Conservation (phyloP, 805 yeast species). For the Candida coleopterorum region DNA sequence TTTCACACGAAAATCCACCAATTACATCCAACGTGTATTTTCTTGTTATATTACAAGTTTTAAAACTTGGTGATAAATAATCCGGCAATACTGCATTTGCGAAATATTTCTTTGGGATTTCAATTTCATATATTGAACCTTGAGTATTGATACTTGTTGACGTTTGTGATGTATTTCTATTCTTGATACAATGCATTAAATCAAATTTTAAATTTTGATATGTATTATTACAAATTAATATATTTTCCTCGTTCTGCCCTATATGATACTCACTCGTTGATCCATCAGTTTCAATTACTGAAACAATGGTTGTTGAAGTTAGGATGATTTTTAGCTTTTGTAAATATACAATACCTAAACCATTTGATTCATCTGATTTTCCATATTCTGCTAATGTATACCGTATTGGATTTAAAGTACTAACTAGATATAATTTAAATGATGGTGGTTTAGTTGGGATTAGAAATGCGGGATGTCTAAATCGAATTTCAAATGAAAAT, state of each 20-base stretch:
- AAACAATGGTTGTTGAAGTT: conserved; percentile 21
- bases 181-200: conserved; percentile 27
- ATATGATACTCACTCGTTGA: conserved; percentile 19
- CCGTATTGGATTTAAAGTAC: conserved; percentile 23
- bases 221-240: conserved; percentile 27
- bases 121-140: conserved; percentile 32
- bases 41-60: conserved; percentile 51
- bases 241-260: conserved; percentile 20
- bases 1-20: conserved; percentile 24
- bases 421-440: conserved; percentile 27
- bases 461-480: conserved; percentile 43
- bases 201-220: conserved; percentile 36
- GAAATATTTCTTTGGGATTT: conserved; percentile 37
- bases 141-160: conserved; percentile 9
- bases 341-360: conserved; percentile 42
- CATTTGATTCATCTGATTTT: conserved; percentile 39
- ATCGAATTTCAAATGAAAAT: conserved; percentile 44
- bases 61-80: conserved; percentile 49
- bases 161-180: conserved; percentile 21
- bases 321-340: conserved; percentile 34
- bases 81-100: conserved; percentile 43
- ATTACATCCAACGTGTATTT: conserved; percentile 16
- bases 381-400: conserved; percentile 28
- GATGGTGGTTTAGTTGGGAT: conserved; percentile 40
- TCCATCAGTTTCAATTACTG: conserved; percentile 23